phyloP scores from a whole-genome alignment of 148 eudicot species.

The Chenopodium formosanum region DNA sequence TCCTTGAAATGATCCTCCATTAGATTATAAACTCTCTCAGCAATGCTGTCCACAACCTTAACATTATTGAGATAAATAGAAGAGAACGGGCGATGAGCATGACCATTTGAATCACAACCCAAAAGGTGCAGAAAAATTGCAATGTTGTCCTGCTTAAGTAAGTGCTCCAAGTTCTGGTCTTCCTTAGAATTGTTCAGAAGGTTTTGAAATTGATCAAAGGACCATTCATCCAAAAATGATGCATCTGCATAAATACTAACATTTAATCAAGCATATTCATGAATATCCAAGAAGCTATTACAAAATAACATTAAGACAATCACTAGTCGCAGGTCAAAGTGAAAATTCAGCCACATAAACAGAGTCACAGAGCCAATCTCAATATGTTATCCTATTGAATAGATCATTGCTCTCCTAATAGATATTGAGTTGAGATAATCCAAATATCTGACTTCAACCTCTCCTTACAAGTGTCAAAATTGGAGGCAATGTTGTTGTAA shows the following conservation, averaged over 20 bases:
- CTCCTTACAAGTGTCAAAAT: not conserved
- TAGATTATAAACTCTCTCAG: conserved; percentile 82
- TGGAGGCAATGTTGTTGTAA: not conserved
- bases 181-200: conserved; percentile 76
- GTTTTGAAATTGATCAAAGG: conserved; percentile 85
- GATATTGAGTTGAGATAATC: not conserved
- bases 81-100: conserved; percentile 94
- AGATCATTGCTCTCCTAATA: not conserved
- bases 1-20: conserved; percentile 81
- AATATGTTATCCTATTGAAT: no score
- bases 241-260: conserved; percentile 65
- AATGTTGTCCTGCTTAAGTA: conserved; percentile 72
- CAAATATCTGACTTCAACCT: not conserved
- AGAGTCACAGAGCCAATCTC: not conserved
- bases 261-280: not conserved
- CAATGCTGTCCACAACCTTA: conserved; percentile 86
- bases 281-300: not conserved
- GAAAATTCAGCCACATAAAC: not conserved
- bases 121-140: conserved; percentile 83
- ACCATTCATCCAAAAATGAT: conserved; percentile 98
- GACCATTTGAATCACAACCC: conserved; percentile 99
- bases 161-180: conserved; percentile 59
- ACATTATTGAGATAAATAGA: conserved; percentile 92
- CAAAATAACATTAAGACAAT: not conserved
- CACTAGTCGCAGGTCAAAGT: not conserved